Base-by-base conservation (phyloP, 2,329 filamentous ascomycete genomes). In the Fusarium equiseti region DNA sequence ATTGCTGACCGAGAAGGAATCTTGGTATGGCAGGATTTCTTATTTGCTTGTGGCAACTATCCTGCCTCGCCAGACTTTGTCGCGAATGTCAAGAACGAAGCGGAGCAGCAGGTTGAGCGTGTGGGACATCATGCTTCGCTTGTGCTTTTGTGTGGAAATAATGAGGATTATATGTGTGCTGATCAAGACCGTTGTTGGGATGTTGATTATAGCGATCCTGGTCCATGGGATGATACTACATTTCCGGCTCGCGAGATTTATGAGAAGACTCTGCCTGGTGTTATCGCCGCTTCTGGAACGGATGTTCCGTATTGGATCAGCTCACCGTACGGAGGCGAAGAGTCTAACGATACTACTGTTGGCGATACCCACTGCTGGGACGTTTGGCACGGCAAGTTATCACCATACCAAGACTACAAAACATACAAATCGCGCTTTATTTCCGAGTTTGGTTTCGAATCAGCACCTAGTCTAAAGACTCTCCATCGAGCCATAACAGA, bases 141-240 rank as follows among this genome's bases (percentile, higher is more conserved):
- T 18, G 38, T 16, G 0, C 26, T 64, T 2, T 64, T 51, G 59
- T 64, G 59, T 6, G 59, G 62, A 0, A 64, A 64, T 2, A 64
- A 64, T 0, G 59, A 64, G 22, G 62, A 64, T 4, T 64, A 64
- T 3, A 64, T 64, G 59, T 64, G 38, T 1, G 62, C 59, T 2
- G 62, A 64, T 4, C 38, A 38, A 4, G 62, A 64, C 16, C 31
- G 51, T 0, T 64, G 51, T 8, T 64, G 59, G 62, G 62, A 64
- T 1, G 29, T 64, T 8, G 51, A 64, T 6, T 64, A 58, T 2
- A 59, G n/a, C 7, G 51, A 64, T 10, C 50, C 59, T 0, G 59
- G 62, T 5, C 62, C 59, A 1, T 64, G 59, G 59, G 59, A 64
- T 0, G 42, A 64, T 7, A 64, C 62, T 2, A 64, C 59, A 5